Evolutionary conservation across 345 rosid species (phyloP).

Genomic region (Orychophragmus violaceus): DNA sequence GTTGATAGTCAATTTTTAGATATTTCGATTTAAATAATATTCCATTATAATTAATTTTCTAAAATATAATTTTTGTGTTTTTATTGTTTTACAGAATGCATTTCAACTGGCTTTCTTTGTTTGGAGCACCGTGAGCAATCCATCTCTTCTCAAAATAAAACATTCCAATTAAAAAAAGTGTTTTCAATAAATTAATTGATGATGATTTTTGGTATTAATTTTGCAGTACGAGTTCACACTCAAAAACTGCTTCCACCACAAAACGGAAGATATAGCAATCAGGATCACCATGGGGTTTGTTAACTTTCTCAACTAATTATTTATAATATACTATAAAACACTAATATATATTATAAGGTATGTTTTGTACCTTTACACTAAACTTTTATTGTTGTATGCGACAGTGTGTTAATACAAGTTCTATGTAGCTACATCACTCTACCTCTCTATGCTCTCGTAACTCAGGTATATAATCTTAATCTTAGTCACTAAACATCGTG

Average conservation of each 20-base stretch:
- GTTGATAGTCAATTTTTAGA: too few relatives aligned
- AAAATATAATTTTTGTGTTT: background rate
- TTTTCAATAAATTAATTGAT: background rate
- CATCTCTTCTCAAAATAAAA: background rate
- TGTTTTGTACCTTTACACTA: background rate
- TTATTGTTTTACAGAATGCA: conserved; percentile 52
- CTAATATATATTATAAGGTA: background rate
- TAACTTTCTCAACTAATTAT: background rate
- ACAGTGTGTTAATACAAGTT: conserved; percentile 71
- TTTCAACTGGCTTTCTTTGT: conserved; percentile 81
- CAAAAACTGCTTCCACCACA: conserved; percentile 52
- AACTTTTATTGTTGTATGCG: background rate
- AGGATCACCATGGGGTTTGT: conserved; percentile 81
- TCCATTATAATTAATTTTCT: too few relatives aligned
- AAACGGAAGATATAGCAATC: conserved; percentile 45
- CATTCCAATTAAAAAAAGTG: background rate
- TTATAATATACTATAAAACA: background rate
- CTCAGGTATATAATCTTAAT: conserved; percentile 61
- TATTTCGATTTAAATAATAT: too few relatives aligned
- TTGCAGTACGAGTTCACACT: conserved; percentile 58
- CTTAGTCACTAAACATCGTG: too few relatives aligned
- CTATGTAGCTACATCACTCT: conserved; percentile 92
- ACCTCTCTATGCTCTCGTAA: conserved; percentile 91
- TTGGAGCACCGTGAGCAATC: conserved; percentile 59
- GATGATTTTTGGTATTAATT: background rate